Evolutionary conservation across 2,329 filamentous ascomycete species (phyloP), one percentile per base, ranked within the genome.

Genomic region (Stachybotrys elegans): DNA sequence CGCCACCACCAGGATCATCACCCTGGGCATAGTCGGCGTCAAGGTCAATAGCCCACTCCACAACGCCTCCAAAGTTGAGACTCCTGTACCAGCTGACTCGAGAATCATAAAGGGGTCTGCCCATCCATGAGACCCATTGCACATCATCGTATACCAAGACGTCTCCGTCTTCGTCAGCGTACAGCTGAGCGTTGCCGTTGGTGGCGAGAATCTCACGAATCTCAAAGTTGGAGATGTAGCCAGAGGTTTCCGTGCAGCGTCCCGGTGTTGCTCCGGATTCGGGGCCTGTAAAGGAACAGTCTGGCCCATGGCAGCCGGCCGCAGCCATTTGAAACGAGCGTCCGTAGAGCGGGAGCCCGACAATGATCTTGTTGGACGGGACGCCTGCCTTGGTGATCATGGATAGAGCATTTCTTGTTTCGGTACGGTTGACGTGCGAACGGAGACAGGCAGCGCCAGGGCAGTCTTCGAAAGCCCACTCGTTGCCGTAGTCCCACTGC

Each of bases 321-420:
- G 51, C 16, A 3, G 50, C 46, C 59, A 62, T 62, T 14, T 57
- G 42, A 44, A 63, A 63, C 2, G 47, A 50, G 2, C 59, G 48
- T 0, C 57, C 60, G 34, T 60, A 63, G 40, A 52, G 58, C 7
- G 46, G 40, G 2, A 60, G 43, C 2, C 57, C 60, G 1, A 62
- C 53, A 1, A 54, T 40, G 9, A 63, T 36, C 42, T 60, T 61
- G 40, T 52, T 49, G 0, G 54, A 51, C 0, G 52, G 48, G 0
- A 56, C 54, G 3, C 57, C 57, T 2, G 57, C 57, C 32, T 55
- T 58, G 8, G 56, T 60, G 17, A 57, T 48, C 51, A 58, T 65
- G 17, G 54, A 36, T 11, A 68, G 44, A 0, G 60, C 42, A 9
- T 47, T 50, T 3, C 42, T 25, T 1, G 61, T 64, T 46, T 67